Conservation (phyloP, 306 rosid genomes). For the Acacia melanoxylon region DNA sequence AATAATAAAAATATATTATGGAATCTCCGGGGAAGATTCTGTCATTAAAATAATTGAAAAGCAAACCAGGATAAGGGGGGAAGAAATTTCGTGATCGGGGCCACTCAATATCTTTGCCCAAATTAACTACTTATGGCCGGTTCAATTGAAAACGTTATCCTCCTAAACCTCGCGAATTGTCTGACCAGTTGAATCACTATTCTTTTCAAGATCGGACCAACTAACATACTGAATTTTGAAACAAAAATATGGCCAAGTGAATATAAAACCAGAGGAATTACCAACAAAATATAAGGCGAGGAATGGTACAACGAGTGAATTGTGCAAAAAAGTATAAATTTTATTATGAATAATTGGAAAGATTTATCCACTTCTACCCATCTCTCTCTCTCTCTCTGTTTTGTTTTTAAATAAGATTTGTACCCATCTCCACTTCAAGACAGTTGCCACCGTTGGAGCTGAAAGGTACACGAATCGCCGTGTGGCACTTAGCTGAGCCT, state of each 20-base stretch:
- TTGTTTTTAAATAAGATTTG: too few species aligned
- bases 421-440: not conserved
- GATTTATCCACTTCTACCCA: not conserved
- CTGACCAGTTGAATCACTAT: not conserved
- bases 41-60: not conserved
- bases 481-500: not conserved
- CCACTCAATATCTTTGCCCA: not conserved
- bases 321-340: not conserved
- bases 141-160: constrained; percentile 28
- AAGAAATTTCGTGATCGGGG: constrained; percentile 2
- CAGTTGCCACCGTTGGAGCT: not conserved
- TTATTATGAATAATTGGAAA: too few species aligned
- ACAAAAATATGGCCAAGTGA: not conserved
- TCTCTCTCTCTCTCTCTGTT: too few species aligned
- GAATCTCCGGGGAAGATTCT: not conserved
- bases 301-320: not conserved
- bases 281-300: too few species aligned
- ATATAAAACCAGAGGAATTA: too few species aligned
- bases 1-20: too few species aligned
- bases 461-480: constrained; percentile 13
- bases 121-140: constrained; percentile 29
- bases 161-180: not conserved
- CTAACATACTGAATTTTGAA: not conserved
- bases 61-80: not conserved
- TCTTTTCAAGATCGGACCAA: constrained; percentile 26